Evolutionary conservation across 495 filamentous ascomycete genomes (phyloP), one percentile per base, ranked within the genome.

Genomic region (Annulohypoxylon moriforme): DNA sequence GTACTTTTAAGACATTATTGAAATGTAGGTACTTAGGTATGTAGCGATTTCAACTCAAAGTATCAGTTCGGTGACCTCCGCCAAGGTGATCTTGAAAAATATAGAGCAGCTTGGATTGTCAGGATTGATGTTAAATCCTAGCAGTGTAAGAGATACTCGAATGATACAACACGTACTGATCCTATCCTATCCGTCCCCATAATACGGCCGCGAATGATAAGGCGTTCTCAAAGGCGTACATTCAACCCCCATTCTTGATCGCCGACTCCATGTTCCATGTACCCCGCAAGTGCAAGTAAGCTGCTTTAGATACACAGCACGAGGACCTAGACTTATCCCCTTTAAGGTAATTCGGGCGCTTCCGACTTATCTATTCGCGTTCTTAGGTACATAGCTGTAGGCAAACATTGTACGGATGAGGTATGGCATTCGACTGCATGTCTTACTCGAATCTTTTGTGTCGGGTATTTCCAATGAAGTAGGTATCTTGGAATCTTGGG

Each of bases 201-300:
- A n/a, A 14, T 16, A 14, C 13, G 38, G 38, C 7, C n/a, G 7
- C 18, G 16, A 52, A 57, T 18, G 53, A 66, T 66, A 66, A 66
- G 53, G 25, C 8, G 36, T 31, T 55, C 33, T 64, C 7, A 44
- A 18, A 22, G 22, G 29, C 10, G 29, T 8, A 40, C 27, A 29
- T 29, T 46, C 36, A 50, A 64, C 60, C 67, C 67, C 67, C 67
- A 69, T 69, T 64, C 67, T 69, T 69, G 67, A 64, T 40, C 38
- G 33, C 20, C 46, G n/a, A 50, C 4, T 22, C 31, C 55, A 60
- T 44, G 34, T 69, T 14, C 29, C 31, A 60, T 34, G 25, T 70
- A 60, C 67, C 67, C 67, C 67, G 67, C 67, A 70, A 59, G 53
- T 52, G 13, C 9, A 24, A 46, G 33, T 47, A 25, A 9, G 14